These are phyloP conservation scores for Globisporangium cederbergense DNA, from an alignment of 352 stramenopile species.

Conservation along the genomic window DNA sequence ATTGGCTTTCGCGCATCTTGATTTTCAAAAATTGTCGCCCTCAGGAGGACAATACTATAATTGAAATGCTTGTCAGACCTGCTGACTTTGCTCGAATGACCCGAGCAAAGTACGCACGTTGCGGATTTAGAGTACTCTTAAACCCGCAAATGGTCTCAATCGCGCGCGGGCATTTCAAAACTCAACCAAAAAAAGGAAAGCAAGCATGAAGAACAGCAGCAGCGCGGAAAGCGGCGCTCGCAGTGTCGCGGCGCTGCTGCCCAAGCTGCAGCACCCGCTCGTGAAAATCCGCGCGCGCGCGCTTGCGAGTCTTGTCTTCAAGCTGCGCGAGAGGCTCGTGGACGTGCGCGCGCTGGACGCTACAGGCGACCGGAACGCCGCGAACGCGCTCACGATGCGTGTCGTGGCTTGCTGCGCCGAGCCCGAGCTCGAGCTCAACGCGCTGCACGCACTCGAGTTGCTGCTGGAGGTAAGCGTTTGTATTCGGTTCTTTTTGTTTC, in stretches of 20 bases:
- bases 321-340: constrained; percentile 59
- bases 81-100: too few species aligned
- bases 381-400: constrained; percentile 27
- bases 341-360: constrained; percentile 27
- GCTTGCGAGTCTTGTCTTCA: constrained; percentile 59
- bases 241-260: constrained; percentile 33
- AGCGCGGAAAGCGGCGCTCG: constrained; percentile 7
- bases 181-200: constrained; percentile 11
- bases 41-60: neutral
- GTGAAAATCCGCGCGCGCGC: constrained; percentile 52
- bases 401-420: constrained; percentile 41
- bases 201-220: neutral
- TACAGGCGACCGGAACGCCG: constrained; percentile 11
- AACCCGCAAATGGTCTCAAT: too few species aligned
- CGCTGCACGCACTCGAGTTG: constrained; percentile 53
- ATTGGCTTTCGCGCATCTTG: too few species aligned
- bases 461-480: constrained; percentile 22
- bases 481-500: neutral
- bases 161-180: constrained; percentile 9
- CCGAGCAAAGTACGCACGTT: too few species aligned
- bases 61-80: too few species aligned
- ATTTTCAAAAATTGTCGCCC: neutral
- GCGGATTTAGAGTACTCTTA: too few species aligned
- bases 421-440: constrained; percentile 37
- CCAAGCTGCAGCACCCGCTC: constrained; percentile 65